phyloP scores from a whole-genome alignment of 2,329 filamentous ascomycete species.

The Aspergillus viridinutans region DNA sequence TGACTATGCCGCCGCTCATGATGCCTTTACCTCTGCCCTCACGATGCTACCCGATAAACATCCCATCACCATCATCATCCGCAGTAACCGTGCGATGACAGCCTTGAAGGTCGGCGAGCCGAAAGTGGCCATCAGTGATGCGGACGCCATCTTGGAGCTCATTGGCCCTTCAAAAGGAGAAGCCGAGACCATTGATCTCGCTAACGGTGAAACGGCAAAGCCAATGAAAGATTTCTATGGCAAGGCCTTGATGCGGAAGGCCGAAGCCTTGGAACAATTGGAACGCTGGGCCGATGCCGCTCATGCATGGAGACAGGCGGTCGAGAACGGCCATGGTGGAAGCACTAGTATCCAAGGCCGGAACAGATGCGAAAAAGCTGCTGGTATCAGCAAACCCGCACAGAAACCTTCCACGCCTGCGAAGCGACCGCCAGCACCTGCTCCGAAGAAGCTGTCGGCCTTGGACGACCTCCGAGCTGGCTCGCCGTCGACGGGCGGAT shows the following conservation, averaged over 20 bases:
- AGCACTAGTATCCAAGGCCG: slow-evolving; percentile 77
- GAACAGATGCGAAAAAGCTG: slow-evolving; percentile 85
- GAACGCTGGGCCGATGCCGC: slow-evolving; percentile 88
- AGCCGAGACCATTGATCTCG: slow-evolving; percentile 71
- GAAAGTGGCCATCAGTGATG: slow-evolving; percentile 79
- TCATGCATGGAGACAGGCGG: slow-evolving; percentile 72
- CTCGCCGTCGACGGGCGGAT: slow-evolving; percentile 41
- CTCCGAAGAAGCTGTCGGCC: slow-evolving; percentile 31
- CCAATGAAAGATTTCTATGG: slow-evolving; percentile 92
- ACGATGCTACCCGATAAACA: slow-evolving; percentile 70
- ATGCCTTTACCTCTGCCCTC: slow-evolving; percentile 75
- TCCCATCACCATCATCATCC: slow-evolving; percentile 79
- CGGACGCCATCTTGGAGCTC: slow-evolving; percentile 71
- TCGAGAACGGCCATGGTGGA: slow-evolving; percentile 83
- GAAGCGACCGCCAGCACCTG: slow-evolving; percentile 46
- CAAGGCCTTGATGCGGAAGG: slow-evolving; percentile 90
- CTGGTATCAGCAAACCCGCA: slow-evolving; percentile 56
- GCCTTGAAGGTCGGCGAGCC: slow-evolving; percentile 88
- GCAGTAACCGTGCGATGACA: slow-evolving; percentile 87
- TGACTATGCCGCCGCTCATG: slow-evolving; percentile 82
- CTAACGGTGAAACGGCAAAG: slow-evolving; percentile 61
- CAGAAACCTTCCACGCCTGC: slow-evolving; percentile 45
- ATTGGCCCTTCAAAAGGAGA: slow-evolving; percentile 78
- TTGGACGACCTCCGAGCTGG: slow-evolving; percentile 29
- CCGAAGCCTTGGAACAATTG: slow-evolving; percentile 91